These are phyloP conservation scores for sweet orange (Citrus sinensis) DNA, from an alignment of 345 rosid species.

Conservation along the genomic window DVS_A1.0 CM039164.1:1511501-1512000, in stretches of 20 bases:
- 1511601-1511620: background rate
- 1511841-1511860: background rate
- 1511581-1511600: constrained; percentile 1
- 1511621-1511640: background rate
- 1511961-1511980: no score
- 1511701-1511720: no score
- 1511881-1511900: no score
- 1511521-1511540: background rate
- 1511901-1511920: no score
- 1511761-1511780: no score
- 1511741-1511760: no score
- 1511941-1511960: no score
- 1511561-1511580: background rate
- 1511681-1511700: background rate
- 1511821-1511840: background rate
- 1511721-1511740: no score
- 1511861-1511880: no score
- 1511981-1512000: no score
- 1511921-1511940: no score
- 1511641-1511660: background rate
- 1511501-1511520: background rate
- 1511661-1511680: background rate
- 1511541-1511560: background rate
- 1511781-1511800: no score
- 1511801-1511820: background rate